A percentile compares a stretch with the other conserved stretches of the same genome.
These are phyloP conservation scores for Boletus eberwhitei DNA, from an alignment of 768 basidiomycete species.

Conservation along the genomic window DNA sequence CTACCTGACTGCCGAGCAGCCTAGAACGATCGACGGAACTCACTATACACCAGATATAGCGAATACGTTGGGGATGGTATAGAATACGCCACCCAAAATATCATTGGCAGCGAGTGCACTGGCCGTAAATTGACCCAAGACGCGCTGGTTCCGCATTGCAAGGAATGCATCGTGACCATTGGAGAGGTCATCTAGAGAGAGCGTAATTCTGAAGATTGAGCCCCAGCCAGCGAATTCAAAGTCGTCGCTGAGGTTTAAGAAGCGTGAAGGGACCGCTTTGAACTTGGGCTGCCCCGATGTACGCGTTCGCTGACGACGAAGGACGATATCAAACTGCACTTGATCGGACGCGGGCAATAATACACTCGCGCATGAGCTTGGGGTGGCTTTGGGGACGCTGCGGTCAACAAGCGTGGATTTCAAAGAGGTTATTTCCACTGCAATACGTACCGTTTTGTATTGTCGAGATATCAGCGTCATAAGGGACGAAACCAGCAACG, in stretches of 20 bases:
- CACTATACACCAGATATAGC: constrained; percentile 62
- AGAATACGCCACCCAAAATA: constrained; percentile 65
- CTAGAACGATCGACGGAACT: constrained; percentile 22
- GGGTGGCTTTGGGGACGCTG: background rate
- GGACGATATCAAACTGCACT: constrained; percentile 51
- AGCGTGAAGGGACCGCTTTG: constrained; percentile 50
- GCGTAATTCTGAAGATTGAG: constrained; percentile 43
- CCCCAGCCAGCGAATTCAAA: constrained; percentile 79
- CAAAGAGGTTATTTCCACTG: too few species aligned
- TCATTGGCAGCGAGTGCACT: constrained; percentile 67
- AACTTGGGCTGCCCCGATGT: constrained; percentile 41
- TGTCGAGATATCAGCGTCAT: background rate
- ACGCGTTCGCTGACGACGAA: constrained; percentile 56
- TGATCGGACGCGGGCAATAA: constrained; percentile 44
- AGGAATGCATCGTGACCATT: constrained; percentile 33
- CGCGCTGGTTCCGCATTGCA: constrained; percentile 32
- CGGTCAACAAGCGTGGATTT: background rate
- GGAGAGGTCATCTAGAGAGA: constrained; percentile 41
- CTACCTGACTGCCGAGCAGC: background rate
- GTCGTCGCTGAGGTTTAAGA: constrained; percentile 56
- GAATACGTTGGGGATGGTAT: constrained; percentile 64
- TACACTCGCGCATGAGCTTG: background rate
- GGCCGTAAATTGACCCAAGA: constrained; percentile 62
- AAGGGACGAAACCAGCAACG: background rate
- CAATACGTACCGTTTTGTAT: constrained; percentile 3